Evolutionary conservation across 441 rosid species (phyloP).

Genomic region (Sinapis alba): DNA sequence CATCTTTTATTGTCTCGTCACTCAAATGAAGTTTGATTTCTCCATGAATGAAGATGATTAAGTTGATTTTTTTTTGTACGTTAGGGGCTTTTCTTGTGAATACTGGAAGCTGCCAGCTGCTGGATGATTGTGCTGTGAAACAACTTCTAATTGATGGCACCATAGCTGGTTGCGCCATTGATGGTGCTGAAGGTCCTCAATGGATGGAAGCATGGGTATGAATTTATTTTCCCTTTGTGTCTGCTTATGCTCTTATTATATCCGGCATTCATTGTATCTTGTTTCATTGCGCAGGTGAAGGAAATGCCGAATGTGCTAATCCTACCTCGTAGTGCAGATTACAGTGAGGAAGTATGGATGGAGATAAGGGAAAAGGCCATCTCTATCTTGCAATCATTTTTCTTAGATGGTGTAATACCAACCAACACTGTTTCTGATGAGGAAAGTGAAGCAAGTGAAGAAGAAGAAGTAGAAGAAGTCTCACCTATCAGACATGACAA

Average conservation of each 20-base stretch:
- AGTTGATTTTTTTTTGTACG: constrained; percentile 2
- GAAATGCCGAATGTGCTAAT: constrained; percentile 99
- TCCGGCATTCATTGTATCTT: background rate
- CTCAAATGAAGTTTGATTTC: constrained; percentile 3
- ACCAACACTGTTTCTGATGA: constrained; percentile 75
- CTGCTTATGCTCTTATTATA: background rate
- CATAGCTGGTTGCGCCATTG: constrained; percentile 95
- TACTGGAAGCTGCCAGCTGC: constrained; percentile 91
- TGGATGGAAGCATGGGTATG: constrained; percentile 99
- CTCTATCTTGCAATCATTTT: constrained; percentile 79
- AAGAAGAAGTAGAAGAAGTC: constrained; percentile 54
- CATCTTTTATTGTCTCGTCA: background rate
- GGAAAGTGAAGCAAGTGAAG: constrained; percentile 72
- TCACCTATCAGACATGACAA: constrained; percentile 48
- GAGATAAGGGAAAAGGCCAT: constrained; percentile 94
- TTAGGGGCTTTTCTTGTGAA: constrained; percentile 97
- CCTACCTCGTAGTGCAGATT: constrained; percentile 98
- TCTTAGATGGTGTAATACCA: constrained; percentile 77
- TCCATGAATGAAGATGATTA: background rate
- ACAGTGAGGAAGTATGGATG: constrained; percentile 99
- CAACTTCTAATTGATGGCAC: constrained; percentile 94
- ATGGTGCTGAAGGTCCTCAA: constrained; percentile 98
- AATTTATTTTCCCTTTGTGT: background rate
- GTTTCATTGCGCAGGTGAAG: constrained; percentile 61
- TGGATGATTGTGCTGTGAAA: constrained; percentile 94